Evolutionary conservation across 495 filamentous ascomycete species (phyloP), one percentile per base, ranked within the genome.

Genomic region (Penicillium longicatenatum): DNA sequence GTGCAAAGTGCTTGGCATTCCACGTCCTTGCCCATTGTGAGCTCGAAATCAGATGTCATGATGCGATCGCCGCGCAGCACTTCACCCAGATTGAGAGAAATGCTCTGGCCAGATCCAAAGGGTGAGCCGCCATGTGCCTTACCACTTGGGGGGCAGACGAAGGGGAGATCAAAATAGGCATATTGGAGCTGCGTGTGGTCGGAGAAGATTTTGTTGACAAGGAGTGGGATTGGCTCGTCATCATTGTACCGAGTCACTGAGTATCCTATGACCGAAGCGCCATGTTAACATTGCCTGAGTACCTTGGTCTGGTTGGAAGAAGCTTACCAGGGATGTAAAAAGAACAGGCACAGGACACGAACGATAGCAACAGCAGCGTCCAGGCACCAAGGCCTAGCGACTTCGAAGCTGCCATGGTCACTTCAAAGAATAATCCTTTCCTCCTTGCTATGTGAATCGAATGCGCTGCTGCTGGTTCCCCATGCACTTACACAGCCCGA

Each of bases 201-300:
- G 59, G 91, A 96, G 75, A 93, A 95, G 64, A 95, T 88, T 72
- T 97, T 97, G 75, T 97, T 97, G 53, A 94, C 91, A n/a, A 92
- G 84, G 6, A 97, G 81, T 0, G 92, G 92, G 26, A 96, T 91
- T 5, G 86, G 76, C 63, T 96, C 89, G 69, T 84, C 81, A 56
- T 93, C 87, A 50, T 81, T 80, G 70, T 96, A 97, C 66, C 85
- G 90, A 60, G 87, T 90, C 63, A 94, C 85, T 8, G 87, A 89
- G 75, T 85, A 89, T 47, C 88, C 87, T 89, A 19, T 22, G 11
- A 1, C 45, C 17, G 2, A 45, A 58, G 12, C 44, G 26, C 5
- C 30, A 45, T 2, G 45, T 78, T 35, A 76, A 52, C 29, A 20
- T 31, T 55, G 54, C 57, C 49, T 35, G n/a, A 52, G 24, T 39